Evolutionary conservation across 139 green algal genomes (phyloP), one percentile per base, ranked within the genome.

Genomic region (Pseudopediastrum boryanum): DNA sequence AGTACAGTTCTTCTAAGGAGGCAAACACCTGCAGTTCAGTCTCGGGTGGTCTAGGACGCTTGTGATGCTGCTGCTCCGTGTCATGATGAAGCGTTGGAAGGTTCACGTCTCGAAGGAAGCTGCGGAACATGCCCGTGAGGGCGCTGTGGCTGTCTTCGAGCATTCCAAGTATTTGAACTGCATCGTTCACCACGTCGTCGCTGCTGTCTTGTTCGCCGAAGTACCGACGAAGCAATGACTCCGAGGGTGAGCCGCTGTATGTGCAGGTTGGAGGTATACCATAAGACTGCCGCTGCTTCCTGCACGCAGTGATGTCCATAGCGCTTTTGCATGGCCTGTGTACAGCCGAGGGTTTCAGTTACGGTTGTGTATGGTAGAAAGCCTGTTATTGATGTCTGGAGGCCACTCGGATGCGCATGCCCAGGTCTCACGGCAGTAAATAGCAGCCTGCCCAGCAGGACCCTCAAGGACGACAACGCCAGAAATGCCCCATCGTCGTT

Each of bases 1-100:
- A n/a, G n/a, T n/a, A n/a, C n/a, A n/a, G n/a, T n/a, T n/a, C n/a
- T n/a, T n/a, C n/a, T n/a, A n/a, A n/a, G n/a, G n/a, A n/a, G n/a
- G n/a, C n/a, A n/a, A n/a, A n/a, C 2, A 78, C 71, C 16, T 46
- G 59, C 36, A 78, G 52, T 6, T 16, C 31, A n/a, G 67, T n/a
- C 51, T 78, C 71, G 39, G 71, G 54, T 3, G 39, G 39, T 51
- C 66, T 54, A 13, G 50, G 35, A n/a, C 46, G 71, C 51, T 78
- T 78, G 21, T 66, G 58, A 39, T 13, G n/a, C n/a, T 27, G 16
- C 16, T 29, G 54, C 12, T 64, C 36, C 27, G 27, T 64, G 54
- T 64, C 5, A 3, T 70, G 31, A 48, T 10, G 27, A 41, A 43
- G 58, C 58, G 58, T 4, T 23, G 16, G 35, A 31, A 72, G 39